Percentiles rank a stretch among this genome's conserved stretches.
phyloP scores from a whole-genome alignment of 768 basidiomycete species.

The Leccinum sublutescens region DNA sequence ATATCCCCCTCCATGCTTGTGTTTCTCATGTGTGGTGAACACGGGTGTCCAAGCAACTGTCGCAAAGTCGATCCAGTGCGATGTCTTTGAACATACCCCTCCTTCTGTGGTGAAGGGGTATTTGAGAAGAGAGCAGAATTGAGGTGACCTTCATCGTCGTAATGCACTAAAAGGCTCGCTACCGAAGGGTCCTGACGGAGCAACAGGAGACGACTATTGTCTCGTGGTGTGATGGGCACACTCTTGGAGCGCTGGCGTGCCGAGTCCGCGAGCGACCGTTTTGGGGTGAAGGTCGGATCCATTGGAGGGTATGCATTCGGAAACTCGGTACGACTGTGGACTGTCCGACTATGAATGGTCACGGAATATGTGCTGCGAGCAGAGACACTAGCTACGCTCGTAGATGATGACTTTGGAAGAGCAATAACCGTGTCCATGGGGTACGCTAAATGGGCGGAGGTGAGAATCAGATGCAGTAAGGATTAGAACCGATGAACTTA shows the following conservation, averaged over 20 bases:
- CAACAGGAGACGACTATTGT: constrained; percentile 52
- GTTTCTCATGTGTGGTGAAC: constrained; percentile 27
- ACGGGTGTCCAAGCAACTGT: constrained; percentile 62
- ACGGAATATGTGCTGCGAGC: constrained; percentile 68
- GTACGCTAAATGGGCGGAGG: constrained; percentile 45
- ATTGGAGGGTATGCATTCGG: constrained; percentile 56
- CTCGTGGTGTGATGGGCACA: constrained; percentile 41
- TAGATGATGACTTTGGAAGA: constrained; percentile 48
- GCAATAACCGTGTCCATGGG: constrained; percentile 60
- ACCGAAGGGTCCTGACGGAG: constrained; percentile 79
- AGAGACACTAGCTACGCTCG: constrained; percentile 52
- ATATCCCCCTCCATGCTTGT: constrained; percentile 67
- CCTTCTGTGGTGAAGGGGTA: constrained; percentile 35
- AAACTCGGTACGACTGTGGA: constrained; percentile 62
- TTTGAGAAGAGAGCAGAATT: constrained; percentile 65
- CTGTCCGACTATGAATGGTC: constrained; percentile 62
- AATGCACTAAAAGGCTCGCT: constrained; percentile 67
- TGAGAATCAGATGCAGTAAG: neutral
- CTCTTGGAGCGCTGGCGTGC: constrained; percentile 30
- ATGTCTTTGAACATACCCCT: constrained; percentile 51
- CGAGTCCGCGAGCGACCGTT: constrained; percentile 29
- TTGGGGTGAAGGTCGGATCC: constrained; percentile 27
- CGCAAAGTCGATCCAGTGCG: constrained; percentile 73
- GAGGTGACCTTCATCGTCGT: constrained; percentile 70
- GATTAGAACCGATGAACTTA: constrained; percentile 39